Conservation (phyloP, 148 eudicot species). For the Euryodendron excelsum region DNA sequence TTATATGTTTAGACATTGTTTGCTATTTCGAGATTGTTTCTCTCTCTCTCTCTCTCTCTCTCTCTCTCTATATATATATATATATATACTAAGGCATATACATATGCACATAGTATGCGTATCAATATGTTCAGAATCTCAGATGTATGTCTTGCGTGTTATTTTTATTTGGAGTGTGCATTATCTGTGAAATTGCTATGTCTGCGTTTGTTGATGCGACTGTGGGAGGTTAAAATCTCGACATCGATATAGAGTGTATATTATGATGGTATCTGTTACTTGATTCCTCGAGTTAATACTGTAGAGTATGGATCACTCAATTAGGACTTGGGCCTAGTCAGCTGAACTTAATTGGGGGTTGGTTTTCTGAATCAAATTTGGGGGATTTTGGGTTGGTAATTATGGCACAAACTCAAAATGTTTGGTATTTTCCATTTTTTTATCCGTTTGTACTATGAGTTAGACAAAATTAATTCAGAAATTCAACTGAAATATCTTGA, state of each 20-base stretch:
- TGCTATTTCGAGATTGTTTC: background rate
- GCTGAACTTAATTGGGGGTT: background rate
- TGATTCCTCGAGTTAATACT: background rate
- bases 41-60: background rate
- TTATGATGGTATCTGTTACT: background rate
- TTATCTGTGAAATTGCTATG: background rate
- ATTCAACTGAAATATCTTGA: background rate
- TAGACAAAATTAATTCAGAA: background rate
- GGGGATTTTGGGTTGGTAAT: background rate
- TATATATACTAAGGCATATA: background rate
- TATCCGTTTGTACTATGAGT: background rate
- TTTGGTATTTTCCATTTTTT: background rate
- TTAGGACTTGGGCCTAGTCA: background rate
- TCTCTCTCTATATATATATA: background rate
- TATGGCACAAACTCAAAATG: background rate
- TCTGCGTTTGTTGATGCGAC: background rate
- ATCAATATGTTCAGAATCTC: too few species aligned
- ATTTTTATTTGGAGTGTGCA: background rate
- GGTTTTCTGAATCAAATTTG: background rate
- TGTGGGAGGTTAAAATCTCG: background rate
- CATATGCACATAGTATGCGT: too few species aligned
- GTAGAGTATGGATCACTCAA: background rate
- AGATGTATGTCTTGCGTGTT: background rate
- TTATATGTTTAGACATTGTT: background rate
- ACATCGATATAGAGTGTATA: background rate